Conservation (phyloP, 768 basidiomycete species). For the Exidia glandulosa region DNA sequence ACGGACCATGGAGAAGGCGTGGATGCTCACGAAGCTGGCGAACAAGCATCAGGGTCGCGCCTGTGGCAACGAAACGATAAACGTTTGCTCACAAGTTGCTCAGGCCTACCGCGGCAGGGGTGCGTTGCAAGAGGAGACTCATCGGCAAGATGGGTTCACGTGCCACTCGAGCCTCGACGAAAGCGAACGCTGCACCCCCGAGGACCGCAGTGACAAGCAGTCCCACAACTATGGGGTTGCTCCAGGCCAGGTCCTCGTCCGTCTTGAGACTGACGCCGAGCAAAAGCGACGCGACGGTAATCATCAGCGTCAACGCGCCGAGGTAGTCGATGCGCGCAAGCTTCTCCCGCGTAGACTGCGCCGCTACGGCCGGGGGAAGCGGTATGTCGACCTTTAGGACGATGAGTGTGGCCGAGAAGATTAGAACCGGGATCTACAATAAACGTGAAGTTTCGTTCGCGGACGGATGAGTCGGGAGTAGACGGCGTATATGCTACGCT, state of each 20-base stretch:
- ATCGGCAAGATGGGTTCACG: slow-evolving; percentile 88
- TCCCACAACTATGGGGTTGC: slow-evolving; percentile 57
- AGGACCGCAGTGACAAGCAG: slow-evolving; percentile 48
- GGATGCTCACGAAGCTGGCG: slow-evolving; percentile 46
- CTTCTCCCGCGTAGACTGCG: slow-evolving; percentile 48
- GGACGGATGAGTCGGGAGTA: not conserved
- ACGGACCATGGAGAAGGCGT: slow-evolving; percentile 67
- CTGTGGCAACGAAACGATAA: slow-evolving; percentile 2
- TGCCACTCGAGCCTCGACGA: slow-evolving; percentile 69
- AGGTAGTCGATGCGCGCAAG: slow-evolving; percentile 73
- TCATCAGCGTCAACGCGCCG: slow-evolving; percentile 72
- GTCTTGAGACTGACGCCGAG: slow-evolving; percentile 69
- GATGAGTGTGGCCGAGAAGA: slow-evolving; percentile 61
- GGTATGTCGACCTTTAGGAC: slow-evolving; percentile 67
- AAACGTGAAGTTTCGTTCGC: not conserved
- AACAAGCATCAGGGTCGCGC: not conserved
- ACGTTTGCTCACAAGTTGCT: slow-evolving; percentile 71
- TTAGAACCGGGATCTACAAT: slow-evolving; percentile 60
- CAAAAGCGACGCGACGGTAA: slow-evolving; percentile 56
- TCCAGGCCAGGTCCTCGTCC: slow-evolving; percentile 69
- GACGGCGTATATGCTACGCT: slow-evolving; percentile 8
- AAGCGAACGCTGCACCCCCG: slow-evolving; percentile 49
- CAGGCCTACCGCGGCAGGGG: slow-evolving; percentile 70
- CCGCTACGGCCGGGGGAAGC: slow-evolving; percentile 55
- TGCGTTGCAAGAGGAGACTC: slow-evolving; percentile 61